Conservation (phyloP, 345 rosid species). For the Orychophragmus violaceus region DNA sequence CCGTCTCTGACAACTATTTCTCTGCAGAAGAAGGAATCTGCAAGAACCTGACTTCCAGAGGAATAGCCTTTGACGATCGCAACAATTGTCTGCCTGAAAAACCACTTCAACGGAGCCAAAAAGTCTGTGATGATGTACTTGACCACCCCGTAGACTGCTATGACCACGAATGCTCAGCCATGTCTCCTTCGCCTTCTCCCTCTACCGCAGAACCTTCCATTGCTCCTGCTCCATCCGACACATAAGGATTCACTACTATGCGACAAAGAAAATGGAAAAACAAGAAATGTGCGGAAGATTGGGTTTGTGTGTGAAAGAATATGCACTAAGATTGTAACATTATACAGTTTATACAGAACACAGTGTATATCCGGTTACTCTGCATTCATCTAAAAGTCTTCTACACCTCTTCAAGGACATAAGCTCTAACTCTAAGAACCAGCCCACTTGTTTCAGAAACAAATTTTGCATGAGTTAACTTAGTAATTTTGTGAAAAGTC, state of each 20-base stretch:
- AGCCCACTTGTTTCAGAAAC: neutral
- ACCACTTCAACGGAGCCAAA: slow-evolving; percentile 59
- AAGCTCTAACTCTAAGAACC: neutral
- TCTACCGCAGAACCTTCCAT: slow-evolving; percentile 42
- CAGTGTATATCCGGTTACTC: slow-evolving; percentile 7
- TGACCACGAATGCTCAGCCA: slow-evolving; percentile 44
- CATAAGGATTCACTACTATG: slow-evolving; percentile 3
- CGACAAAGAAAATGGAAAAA: neutral
- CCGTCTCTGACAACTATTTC: slow-evolving; percentile 71
- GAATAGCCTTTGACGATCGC: slow-evolving; percentile 56
- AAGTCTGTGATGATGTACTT: slow-evolving; percentile 46
- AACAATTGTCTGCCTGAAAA: slow-evolving; percentile 70
- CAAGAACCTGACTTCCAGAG: slow-evolving; percentile 51
- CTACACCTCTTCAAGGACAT: slow-evolving; percentile 22
- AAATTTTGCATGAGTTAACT: no score
- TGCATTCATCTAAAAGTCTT: slow-evolving; percentile 20
- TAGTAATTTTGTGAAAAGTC: neutral
- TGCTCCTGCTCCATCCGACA: slow-evolving; percentile 37
- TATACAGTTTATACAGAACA: slow-evolving; percentile 25
- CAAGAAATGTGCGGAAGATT: slow-evolving; percentile 8
- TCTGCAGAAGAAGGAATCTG: slow-evolving; percentile 78
- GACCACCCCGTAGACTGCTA: slow-evolving; percentile 76
- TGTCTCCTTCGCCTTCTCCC: slow-evolving; percentile 39
- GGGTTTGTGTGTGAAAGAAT: slow-evolving; percentile 19
- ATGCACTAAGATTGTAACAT: slow-evolving; percentile 20